Conservation (phyloP, 495 filamentous ascomycete genomes). For the Antarctomyces pellizariae region DNA sequence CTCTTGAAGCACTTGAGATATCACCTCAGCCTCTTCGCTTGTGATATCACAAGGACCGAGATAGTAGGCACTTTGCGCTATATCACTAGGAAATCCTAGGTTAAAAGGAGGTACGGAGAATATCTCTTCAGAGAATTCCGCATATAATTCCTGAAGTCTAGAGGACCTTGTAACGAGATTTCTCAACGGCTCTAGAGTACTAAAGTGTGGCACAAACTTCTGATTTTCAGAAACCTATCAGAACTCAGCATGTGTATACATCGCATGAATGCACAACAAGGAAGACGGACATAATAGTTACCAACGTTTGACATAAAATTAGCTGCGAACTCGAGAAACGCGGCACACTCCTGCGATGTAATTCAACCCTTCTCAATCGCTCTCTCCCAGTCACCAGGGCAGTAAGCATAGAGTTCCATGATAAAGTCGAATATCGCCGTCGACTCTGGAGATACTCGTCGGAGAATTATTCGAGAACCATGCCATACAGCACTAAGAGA, state of each 20-base stretch:
- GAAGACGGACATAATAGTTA: conserved; percentile 14
- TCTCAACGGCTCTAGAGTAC: not conserved
- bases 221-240: conserved; percentile 13
- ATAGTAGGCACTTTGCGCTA: conserved; percentile 10
- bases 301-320: conserved; percentile 16
- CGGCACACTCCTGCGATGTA: conserved; percentile 7
- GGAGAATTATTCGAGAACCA: conserved; percentile 16
- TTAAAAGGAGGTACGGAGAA: conserved; percentile 1
- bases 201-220: conserved; percentile 12
- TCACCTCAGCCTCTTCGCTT: conserved; percentile 6
- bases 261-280: not conserved
- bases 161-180: not conserved
- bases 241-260: conserved; percentile 1
- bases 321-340: conserved; percentile 15
- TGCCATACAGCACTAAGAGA: conserved; percentile 16
- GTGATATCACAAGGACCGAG: conserved; percentile 6
- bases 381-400: conserved; percentile 15
- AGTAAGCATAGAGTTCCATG: conserved; percentile 13
- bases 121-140: conserved; percentile 1
- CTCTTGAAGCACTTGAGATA: conserved; percentile 7
- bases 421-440: conserved; percentile 16
- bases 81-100: conserved; percentile 7
- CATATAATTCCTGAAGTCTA: conserved; percentile 1
- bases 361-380: conserved; percentile 1
- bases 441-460: conserved; percentile 18